Base-by-base conservation (phyloP, 2,329 filamentous ascomycete species). In the Trichoderma brevicompactum region DNA sequence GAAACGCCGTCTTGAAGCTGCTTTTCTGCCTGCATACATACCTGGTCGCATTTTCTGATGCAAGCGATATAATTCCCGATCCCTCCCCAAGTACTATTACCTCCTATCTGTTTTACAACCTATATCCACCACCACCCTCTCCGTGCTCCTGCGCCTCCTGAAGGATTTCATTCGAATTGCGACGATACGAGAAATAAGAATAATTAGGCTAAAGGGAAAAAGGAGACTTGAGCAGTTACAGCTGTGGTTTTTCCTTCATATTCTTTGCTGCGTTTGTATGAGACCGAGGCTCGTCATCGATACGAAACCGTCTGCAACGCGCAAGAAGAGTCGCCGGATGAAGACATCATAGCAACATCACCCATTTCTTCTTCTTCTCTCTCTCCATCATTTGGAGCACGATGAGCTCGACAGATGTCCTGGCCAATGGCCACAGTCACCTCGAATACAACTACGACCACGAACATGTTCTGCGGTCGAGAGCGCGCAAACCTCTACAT, bases 401-500 rank as follows among this genome's bases (percentile, higher is more conserved):
- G 36, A 62, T 62, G 59, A 62, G 72, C 49, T 70, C 71, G 15
- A 70, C 70, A 50, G 73, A 76, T 59, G 67, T 71, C 64, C 53
- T 71, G 69, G 66, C 70, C 56, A 74, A 72, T 49, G 70, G 72
- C 49, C 68, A 74, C 44, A 68, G 68, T 43, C 64, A 67, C 19
- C 15, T 53, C 7, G 49, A 61, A 9, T 43, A 52, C 55, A 15
- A 12, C 41, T 50, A 61, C 41, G 64, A 72, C 12, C 67, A 77
- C 61, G 82, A 82, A 60, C 74, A 81, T 66, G 76, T 83, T 61
- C 71, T 83, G 63, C 81, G 83, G 6, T 81, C 83, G 15, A 79
- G 83, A 9, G 80, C 82, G 28, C 79, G 81, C 67, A 85, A 84
- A 69, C 79, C 81, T 0, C 75, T 80, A 67, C 82, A 83, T 64